phyloP scores from a whole-genome alignment of 2,329 filamentous ascomycete genomes.

The Exserohilum turcica region DNA sequence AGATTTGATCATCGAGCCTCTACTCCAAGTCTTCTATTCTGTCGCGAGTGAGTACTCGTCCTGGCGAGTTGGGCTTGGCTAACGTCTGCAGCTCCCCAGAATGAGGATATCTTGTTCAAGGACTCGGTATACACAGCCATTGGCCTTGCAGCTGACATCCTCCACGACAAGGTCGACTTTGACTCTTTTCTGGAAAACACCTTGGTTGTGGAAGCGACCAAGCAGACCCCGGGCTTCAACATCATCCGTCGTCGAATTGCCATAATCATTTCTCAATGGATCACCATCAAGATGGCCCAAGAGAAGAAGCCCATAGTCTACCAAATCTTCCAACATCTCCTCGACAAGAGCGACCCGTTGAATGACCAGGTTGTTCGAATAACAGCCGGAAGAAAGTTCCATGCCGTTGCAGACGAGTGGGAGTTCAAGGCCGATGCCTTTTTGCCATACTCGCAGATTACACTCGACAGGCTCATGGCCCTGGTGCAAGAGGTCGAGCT shows the following conservation, averaged over 20 bases:
- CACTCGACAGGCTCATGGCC: constrained; percentile 73
- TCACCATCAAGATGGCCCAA: constrained; percentile 74
- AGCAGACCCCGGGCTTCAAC: constrained; percentile 69
- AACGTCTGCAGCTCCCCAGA: constrained; percentile 55
- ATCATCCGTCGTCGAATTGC: constrained; percentile 85
- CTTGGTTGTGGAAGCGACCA: constrained; percentile 78
- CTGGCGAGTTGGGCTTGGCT: constrained; percentile 4
- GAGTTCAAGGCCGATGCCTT: constrained; percentile 78
- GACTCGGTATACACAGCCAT: constrained; percentile 95
- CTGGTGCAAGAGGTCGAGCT: constrained; percentile 80
- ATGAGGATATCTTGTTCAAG: constrained; percentile 78
- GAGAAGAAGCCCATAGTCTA: constrained; percentile 76
- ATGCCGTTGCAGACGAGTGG: constrained; percentile 80
- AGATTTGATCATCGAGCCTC: constrained; percentile 74
- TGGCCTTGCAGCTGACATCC: constrained; percentile 78
- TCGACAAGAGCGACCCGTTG: constrained; percentile 74
- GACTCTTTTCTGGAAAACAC: constrained; percentile 76
- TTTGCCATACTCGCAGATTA: constrained; percentile 74
- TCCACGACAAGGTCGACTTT: constrained; percentile 80
- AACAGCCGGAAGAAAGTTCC: constrained; percentile 85
- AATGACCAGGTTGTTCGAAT: constrained; percentile 94
- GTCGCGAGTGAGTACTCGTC: constrained; percentile 64
- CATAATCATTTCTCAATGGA: constrained; percentile 89
- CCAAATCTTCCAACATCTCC: constrained; percentile 84
- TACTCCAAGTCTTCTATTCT: constrained; percentile 81